Evolutionary conservation across 306 rosid species (phyloP).

Genomic region (Castanea mollissima): DNA sequence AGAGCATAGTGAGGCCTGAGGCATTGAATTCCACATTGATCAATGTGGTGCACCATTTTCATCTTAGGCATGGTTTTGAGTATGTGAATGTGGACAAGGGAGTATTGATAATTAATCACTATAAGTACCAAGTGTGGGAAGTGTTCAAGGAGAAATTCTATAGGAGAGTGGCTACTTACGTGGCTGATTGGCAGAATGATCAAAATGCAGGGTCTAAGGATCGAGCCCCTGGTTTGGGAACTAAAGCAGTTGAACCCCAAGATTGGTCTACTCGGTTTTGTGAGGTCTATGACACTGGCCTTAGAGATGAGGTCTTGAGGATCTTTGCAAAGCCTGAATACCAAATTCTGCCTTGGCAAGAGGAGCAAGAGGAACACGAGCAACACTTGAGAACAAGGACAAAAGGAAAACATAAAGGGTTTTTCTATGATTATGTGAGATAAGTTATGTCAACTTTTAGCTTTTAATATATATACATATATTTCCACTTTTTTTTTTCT

Average conservation of each 20-base stretch:
- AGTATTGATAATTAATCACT: slow-evolving; percentile 67
- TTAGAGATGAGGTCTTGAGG: slow-evolving; percentile 42
- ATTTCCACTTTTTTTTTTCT: too few relatives aligned
- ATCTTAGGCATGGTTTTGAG: slow-evolving; percentile 44
- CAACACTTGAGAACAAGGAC: too few relatives aligned
- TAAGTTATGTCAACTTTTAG: too few relatives aligned
- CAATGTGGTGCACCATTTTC: slow-evolving; percentile 87
- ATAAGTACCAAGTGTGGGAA: slow-evolving; percentile 85
- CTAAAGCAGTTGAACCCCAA: slow-evolving; percentile 52
- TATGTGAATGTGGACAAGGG: slow-evolving; percentile 31
- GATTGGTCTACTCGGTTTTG: slow-evolving; percentile 73
- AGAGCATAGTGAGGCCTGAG: slow-evolving; percentile 76
- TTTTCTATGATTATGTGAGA: too few relatives aligned
- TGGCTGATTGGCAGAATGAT: slow-evolving; percentile 62
- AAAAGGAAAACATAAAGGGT: too few relatives aligned
- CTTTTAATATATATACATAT: too few relatives aligned
- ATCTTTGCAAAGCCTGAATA: slow-evolving; percentile 30
- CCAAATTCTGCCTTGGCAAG: slow-evolving; percentile 3
- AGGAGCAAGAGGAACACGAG: too few relatives aligned
- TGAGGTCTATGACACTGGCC: slow-evolving; percentile 51
- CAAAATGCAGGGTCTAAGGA: slow-evolving; percentile 71
- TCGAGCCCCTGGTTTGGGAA: slow-evolving; percentile 81
- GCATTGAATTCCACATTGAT: slow-evolving; percentile 54
- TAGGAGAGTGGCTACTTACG: slow-evolving; percentile 75
- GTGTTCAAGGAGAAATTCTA: slow-evolving; percentile 80